These are phyloP conservation scores for Passalora sequoiae DNA, from an alignment of 2,329 filamentous ascomycete genomes.

Conservation along the genomic window DNA sequence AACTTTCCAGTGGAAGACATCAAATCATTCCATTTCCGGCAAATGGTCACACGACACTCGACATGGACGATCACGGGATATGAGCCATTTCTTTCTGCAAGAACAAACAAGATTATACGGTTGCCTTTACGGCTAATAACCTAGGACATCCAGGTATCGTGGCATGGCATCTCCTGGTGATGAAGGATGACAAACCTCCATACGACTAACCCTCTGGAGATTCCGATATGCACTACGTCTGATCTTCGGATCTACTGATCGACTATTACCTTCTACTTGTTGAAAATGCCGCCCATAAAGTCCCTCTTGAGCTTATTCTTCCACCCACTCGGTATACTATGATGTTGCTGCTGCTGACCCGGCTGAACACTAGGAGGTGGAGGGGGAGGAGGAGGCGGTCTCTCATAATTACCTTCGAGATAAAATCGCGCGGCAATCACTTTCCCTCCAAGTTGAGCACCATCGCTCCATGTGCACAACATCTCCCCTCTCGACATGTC, in stretches of 20 bases:
- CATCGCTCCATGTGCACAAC: slow-evolving; percentile 10
- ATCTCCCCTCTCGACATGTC: slow-evolving; percentile 5
- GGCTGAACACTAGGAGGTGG: neutral
- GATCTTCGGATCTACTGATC: too few species aligned
- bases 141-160: too few species aligned
- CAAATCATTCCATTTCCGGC: too few species aligned
- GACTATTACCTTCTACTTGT: too few species aligned
- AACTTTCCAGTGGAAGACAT: too few species aligned
- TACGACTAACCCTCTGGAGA: too few species aligned
- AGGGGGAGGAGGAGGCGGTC: neutral
- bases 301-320: slow-evolving; percentile 3
- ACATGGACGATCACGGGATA: neutral
- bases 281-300: neutral
- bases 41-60: neutral
- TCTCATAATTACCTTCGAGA: slow-evolving; percentile 5
- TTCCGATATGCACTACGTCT: too few species aligned
- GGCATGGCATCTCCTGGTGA: too few species aligned
- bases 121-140: too few species aligned
- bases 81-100: neutral
- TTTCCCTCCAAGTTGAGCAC: slow-evolving; percentile 4
- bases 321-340: neutral
- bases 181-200: too few species aligned
- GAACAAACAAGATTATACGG: neutral
- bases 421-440: slow-evolving; percentile 9
- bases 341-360: neutral